Base-by-base conservation (phyloP, 2,329 filamentous ascomycete species). In the Apiospora koreana region DNA sequence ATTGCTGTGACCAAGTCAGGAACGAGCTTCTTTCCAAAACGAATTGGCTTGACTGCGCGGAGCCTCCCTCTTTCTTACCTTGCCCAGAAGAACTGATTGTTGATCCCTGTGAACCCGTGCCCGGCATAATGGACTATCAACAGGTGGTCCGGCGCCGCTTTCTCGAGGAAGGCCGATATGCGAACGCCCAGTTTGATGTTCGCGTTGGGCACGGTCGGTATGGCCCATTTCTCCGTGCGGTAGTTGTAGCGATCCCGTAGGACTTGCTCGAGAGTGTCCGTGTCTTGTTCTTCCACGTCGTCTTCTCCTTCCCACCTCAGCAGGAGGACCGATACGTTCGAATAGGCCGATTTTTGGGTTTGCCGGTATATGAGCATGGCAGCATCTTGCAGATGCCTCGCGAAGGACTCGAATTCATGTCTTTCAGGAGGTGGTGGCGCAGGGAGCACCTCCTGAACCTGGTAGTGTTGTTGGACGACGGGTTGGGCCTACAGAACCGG, bases 311-410 rank as follows among this genome's bases (percentile, higher is more conserved):
- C 88, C 89, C 89, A 92, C 69, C 87, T 84, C 71, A 92, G 74
- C 66, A 92, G 79, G 43, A 92, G 80, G 14, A 90, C 89, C 4
- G 88, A 90, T 18, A 89, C 88, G 69, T 85, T 86, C 23, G 82
- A 84, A 73, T 92, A 90, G 31, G 85, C 85, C 3, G 85, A 83
- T 70, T 84, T 85, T 76, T 90, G 87, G 64, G 87, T 88, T 79
- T 91, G 89, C 72, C 87, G 85, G 77, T 90, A 88, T 74, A 92
- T 90, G 75, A 90, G 83, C 86, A 91, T 90, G 73, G 89, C 89
- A 67, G 89, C 89, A 85, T 91, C 89, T 77, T 92, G 89, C 62
- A 92, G 85, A 81, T 92, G 89, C 65, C 89, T 86, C 71, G 89
- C 89, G 77, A 91, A 91, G 68, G 88, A 86, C 79, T 91, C 89